Base-by-base conservation (phyloP, 192 early-diverging fungal species). In the Rhizophlyctis rosea region DNA sequence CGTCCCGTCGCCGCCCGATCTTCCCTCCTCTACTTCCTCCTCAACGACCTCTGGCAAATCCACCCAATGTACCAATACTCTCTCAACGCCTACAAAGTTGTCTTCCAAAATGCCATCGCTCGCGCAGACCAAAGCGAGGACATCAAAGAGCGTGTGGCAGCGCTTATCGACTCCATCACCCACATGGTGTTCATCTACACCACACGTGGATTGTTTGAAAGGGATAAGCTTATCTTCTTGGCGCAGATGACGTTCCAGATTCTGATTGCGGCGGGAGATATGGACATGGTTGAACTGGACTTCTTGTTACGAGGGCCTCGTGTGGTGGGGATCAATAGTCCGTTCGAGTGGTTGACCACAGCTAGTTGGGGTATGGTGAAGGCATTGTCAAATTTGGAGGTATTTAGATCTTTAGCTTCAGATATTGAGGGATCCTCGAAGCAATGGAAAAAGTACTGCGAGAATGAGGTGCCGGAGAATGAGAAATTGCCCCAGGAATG, bases 1-100 rank as follows among this genome's bases (percentile, higher is more conserved):
- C 72, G 84, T 33, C 84, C 84, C 3, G 84, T 86, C 3, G 84
- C 84, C 9, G 82, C 78, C n/a, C 68, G 84, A 21, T 84, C 84
- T 2, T 85, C 84, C 0, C 60, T 85, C 23, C 64, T 86, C 18
- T 86, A 86, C 59, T 86, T 86, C 70, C 65, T 86, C 57, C 68
- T 86, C 16, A 86, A 86, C 68, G 81, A 84, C 53, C 61, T 86
- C 28, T 86, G 82, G 78, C 79, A 86, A 64, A 86, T 86, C 59
- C 82, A 86, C 50, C 84, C 84, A 9, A 85, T 86, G 84, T 86
- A 86, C 57, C 84, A 86, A 71, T 86, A 82, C 73, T 86, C 84
- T 7, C 74, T 86, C n/a, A 82, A 82, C 50, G 78, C 84, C 4
- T 85, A 81, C 71, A 86, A 86, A 54, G 84, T 85, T 23, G 84